Evolutionary conservation across 2,329 filamentous ascomycete species (phyloP).

Genomic region (Aspergillus nomiae): DNA sequence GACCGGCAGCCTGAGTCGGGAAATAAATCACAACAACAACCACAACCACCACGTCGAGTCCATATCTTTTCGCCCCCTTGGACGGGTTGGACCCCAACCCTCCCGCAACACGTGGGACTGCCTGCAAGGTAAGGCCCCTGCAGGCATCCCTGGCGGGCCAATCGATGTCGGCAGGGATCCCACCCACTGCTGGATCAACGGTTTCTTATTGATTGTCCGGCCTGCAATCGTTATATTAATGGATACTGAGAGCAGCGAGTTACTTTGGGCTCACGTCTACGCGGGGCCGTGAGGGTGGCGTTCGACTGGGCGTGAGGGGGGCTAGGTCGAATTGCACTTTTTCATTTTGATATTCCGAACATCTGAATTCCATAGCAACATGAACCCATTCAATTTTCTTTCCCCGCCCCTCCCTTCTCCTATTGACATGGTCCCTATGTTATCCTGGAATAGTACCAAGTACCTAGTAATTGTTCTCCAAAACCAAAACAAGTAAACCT

Average conservation of each 20-base stretch:
- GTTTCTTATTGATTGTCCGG: neutral
- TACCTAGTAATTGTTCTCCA: neutral
- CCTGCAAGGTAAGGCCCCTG: neutral
- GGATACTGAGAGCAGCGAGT: too few relatives aligned
- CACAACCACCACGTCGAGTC: too few relatives aligned
- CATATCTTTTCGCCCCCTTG: too few relatives aligned
- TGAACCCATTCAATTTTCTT: neutral
- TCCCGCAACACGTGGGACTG: neutral
- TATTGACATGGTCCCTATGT: neutral
- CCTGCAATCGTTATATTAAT: neutral
- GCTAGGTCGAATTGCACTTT: neutral
- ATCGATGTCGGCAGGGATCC: neutral
- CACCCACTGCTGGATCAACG: neutral
- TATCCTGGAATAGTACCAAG: neutral
- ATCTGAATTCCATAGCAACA: neutral
- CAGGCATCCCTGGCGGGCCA: neutral
- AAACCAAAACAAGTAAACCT: neutral
- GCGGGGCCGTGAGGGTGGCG: neutral
- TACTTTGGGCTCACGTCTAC: neutral
- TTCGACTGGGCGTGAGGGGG: neutral
- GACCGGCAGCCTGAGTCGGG: neutral
- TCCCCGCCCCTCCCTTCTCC: neutral
- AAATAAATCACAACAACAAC: neutral
- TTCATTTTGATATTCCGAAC: neutral
- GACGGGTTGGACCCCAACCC: neutral